Base-by-base conservation (phyloP, 805 yeast species). In the Yamadazyma takamatsuzukensis region DNA sequence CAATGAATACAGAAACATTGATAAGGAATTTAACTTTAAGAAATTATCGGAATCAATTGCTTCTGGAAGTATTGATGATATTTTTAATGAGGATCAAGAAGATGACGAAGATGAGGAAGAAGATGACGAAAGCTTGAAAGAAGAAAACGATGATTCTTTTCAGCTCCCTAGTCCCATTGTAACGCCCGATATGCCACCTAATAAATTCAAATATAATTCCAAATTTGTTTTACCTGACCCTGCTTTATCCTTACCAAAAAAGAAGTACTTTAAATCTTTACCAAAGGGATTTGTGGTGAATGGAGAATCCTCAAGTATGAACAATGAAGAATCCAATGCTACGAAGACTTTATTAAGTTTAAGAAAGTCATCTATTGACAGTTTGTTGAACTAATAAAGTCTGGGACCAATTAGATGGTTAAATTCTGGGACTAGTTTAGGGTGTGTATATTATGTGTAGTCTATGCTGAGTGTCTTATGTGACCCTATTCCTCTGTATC, bases 1-100 rank as follows among this genome's bases (percentile, higher is more conserved):
- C 15, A 80, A 78, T 34, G 60, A 59, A 28, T 78, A 78, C 49
- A 64, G 86, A 47, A 68, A 78, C 45, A 70, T 79, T 27, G 81
- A 76, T 32, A 58, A 57, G 27, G 81, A 76, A 2, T 80, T 70
- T 45, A 62, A 68, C 41, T 79, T 79, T 44, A 65, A 65, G 36
- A 53, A 54, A 12, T 37, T 64, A 18, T 28, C 30, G 17, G 33
- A 42, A 11, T 40, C 27, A 12, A 11, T 32, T 13, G 24, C 15
- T 15, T 25, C 15, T 15, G 40, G 33, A 19, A 24, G 15, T 16
- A 6, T 6, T 15, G 19, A 26, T 15, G 23, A 13, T 14, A n/a
- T 13, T 21, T 23, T 24, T 27, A 25, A 27, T 18, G 25, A 27
- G 16, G 39, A 17, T 11, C 18, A 25, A 21, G 29, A 28, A 25